Conservation (phyloP, 345 rosid genomes). For the Acer yangbiense region DNA sequence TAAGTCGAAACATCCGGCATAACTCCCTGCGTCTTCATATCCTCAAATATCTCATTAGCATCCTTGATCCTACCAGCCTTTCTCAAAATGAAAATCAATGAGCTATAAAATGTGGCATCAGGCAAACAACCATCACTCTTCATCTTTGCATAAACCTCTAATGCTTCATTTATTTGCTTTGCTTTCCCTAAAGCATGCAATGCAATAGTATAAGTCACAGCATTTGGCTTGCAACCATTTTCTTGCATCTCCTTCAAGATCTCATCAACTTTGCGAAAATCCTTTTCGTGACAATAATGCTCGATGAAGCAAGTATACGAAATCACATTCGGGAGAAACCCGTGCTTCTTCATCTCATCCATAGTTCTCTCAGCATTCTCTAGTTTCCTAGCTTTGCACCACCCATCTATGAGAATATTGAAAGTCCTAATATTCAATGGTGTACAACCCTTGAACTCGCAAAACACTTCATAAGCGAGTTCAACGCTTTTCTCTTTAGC, state of each 20-base stretch:
- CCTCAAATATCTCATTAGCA: conserved; percentile 68
- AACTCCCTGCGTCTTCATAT: conserved; percentile 74
- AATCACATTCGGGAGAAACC: conserved; percentile 55
- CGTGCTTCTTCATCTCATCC: conserved; percentile 57
- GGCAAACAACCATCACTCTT: conserved; percentile 62
- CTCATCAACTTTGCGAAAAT: conserved; percentile 64
- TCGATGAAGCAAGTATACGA: conserved; percentile 74
- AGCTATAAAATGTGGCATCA: conserved; percentile 65
- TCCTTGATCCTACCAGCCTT: conserved; percentile 72
- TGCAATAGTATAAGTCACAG: conserved; percentile 59
- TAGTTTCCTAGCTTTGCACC: conserved; percentile 66
- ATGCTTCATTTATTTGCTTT: conserved; percentile 60
- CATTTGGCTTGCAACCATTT: conserved; percentile 60
- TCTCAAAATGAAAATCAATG: conserved; percentile 61
- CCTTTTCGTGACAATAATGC: conserved; percentile 61
- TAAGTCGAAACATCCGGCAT: conserved; percentile 47
- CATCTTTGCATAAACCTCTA: conserved; percentile 73
- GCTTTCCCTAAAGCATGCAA: conserved; percentile 80
- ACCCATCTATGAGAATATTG: conserved; percentile 76
- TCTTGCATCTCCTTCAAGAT: conserved; percentile 67
- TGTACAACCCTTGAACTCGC: conserved; percentile 44
- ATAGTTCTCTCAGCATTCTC: conserved; percentile 55
- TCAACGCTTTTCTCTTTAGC: conserved; percentile 70
- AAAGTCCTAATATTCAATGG: conserved; percentile 39
- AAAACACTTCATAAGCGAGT: conserved; percentile 53